phyloP scores from a whole-genome alignment of 352 stramenopile genomes.

The Pilasporangium apinafurcum region DNA sequence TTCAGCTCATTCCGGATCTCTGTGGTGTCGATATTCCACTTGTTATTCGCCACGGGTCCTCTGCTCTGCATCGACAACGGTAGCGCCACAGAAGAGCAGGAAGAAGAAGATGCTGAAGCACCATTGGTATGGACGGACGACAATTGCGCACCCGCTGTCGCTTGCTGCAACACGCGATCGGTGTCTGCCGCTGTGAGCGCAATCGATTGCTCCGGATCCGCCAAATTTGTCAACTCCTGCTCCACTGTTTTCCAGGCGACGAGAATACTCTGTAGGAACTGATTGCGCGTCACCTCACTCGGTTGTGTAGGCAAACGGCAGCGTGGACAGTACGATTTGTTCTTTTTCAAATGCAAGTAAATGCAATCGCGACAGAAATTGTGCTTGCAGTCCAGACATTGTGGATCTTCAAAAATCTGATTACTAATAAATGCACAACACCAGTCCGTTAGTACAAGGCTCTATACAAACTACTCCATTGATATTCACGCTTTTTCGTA shows the following conservation, averaged over 20 bases:
- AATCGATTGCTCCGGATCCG: conserved; percentile 21
- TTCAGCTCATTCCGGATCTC: conserved; percentile 49
- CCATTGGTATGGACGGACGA: neutral
- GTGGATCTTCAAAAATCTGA: conserved; percentile 73
- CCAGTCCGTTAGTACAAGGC: too few relatives aligned
- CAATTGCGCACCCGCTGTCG: conserved; percentile 3
- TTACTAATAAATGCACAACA: conserved; percentile 19
- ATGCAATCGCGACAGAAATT: conserved; percentile 84
- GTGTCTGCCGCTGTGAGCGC: conserved; percentile 23
- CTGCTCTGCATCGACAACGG: conserved; percentile 11
- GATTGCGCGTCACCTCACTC: conserved; percentile 78
- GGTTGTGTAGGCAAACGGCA: conserved; percentile 69
- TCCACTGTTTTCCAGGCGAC: conserved; percentile 74
- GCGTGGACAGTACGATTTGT: conserved; percentile 53
- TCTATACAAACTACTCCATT: too few relatives aligned
- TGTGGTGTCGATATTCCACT: conserved; percentile 70
- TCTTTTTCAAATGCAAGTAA: conserved; percentile 46
- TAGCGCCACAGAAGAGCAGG: conserved; percentile 2
- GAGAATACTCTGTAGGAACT: conserved; percentile 82
- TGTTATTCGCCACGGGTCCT: conserved; percentile 43
- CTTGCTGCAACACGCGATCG: conserved; percentile 21
- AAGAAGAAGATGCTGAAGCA: neutral
- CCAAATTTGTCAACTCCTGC: conserved; percentile 33
- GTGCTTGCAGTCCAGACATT: conserved; percentile 85
- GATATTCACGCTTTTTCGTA: neutral